Conservation (phyloP, 2,329 filamentous ascomycete species). For the Hypoxylon sp. region DNA sequence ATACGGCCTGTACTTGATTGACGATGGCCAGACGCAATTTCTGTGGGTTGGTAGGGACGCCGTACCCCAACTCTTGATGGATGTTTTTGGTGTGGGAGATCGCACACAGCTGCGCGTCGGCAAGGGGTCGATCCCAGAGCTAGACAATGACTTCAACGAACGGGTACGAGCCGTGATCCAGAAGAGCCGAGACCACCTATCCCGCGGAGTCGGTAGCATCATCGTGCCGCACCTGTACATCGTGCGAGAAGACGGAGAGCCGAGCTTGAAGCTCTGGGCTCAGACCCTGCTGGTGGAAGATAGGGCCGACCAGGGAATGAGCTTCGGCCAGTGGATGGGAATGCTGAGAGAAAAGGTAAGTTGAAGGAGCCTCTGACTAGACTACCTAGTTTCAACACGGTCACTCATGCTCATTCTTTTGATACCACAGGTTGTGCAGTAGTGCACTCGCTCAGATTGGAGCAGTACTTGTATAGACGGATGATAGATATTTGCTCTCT, state of each 20-base stretch:
- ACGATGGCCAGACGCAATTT: constrained; percentile 98
- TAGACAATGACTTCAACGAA: constrained; percentile 98
- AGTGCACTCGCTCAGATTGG: constrained; percentile 4
- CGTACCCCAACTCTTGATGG: constrained; percentile 86
- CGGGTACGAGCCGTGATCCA: constrained; percentile 89
- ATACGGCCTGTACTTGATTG: constrained; percentile 95
- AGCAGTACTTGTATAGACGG: constrained; percentile 41
- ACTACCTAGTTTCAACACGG: constrained; percentile 39
- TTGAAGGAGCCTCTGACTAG: constrained; percentile 39
- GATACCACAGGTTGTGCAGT: constrained; percentile 43
- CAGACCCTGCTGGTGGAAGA: constrained; percentile 97
- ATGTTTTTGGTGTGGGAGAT: constrained; percentile 92
- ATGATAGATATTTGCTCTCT: constrained; percentile 36
- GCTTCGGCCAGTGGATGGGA: constrained; percentile 93
- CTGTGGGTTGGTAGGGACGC: constrained; percentile 95
- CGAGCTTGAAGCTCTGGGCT: constrained; percentile 94
- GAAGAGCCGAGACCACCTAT: constrained; percentile 90
- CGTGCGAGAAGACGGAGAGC: constrained; percentile 95
- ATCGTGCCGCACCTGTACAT: constrained; percentile 93
- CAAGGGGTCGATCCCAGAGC: constrained; percentile 86
- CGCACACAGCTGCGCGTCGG: constrained; percentile 89
- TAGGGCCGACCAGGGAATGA: constrained; percentile 92
- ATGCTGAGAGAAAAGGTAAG: constrained; percentile 92
- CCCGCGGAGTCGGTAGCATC: constrained; percentile 92
- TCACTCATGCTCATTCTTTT: constrained; percentile 33